phyloP scores from a whole-genome alignment of 106 monocot species.

The Dioscorea zingiberensis region DNA sequence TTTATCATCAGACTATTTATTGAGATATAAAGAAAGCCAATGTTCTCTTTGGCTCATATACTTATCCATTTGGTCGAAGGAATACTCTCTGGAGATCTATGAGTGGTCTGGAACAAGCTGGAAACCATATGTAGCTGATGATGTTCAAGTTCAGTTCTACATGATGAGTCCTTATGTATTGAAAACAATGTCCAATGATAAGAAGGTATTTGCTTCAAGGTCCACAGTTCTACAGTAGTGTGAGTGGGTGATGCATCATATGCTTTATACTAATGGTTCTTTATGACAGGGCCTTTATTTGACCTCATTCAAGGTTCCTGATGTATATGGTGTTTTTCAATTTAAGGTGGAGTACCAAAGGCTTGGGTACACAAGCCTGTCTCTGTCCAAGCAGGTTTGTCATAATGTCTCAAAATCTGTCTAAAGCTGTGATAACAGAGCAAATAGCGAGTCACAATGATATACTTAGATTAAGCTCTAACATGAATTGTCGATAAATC shows the following conservation, averaged over 20 bases:
- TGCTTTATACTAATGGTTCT: neutral
- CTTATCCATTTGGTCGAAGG: constrained; percentile 32
- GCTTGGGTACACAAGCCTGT: constrained; percentile 84
- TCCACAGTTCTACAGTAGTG: neutral
- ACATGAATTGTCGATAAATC: too few relatives aligned
- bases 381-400: constrained; percentile 84
- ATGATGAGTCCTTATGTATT: constrained; percentile 99
- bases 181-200: constrained; percentile 68
- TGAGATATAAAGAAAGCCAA: neutral
- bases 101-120: constrained; percentile 94
- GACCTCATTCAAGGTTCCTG: constrained; percentile 93
- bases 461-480: too few relatives aligned
- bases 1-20: neutral
- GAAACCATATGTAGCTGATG: constrained; percentile 83
- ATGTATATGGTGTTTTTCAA: constrained; percentile 99
- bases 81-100: constrained; percentile 87
- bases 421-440: neutral
- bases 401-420: neutral
- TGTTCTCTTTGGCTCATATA: neutral
- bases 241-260: neutral
- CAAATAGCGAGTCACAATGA: too few relatives aligned
- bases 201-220: constrained; percentile 42
- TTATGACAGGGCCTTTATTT: constrained; percentile 67
- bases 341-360: constrained; percentile 94
- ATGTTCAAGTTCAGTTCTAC: constrained; percentile 97